Evolutionary conservation across 108 stramenopile species (phyloP), one percentile per base, ranked within the genome.

Genomic region (Skeletonema grethae): DNA sequence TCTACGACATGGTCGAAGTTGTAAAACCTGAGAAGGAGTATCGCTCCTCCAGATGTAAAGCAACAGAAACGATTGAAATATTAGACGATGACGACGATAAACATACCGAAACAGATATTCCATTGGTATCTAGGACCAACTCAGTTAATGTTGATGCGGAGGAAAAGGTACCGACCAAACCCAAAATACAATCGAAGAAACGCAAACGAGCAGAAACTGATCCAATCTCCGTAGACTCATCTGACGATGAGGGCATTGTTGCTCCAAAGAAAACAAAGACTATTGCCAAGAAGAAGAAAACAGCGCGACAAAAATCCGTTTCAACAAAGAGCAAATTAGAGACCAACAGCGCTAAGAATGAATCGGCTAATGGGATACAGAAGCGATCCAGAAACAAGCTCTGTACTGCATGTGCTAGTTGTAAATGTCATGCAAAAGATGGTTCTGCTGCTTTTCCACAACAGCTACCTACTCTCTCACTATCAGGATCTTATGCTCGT

Each of bases 401-500:
- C 2, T 79, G 78, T 61, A 57, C 62, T 56, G 67, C 71, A 10
- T 79, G 78, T 45, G 62, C 71, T 63, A 57, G 60, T 18, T 79
- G 78, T 56, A 61, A 72, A 28, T 66, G 71, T 13, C 15, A 77
- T 20, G 58, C 64, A 50, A 38, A 50, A 70, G 69, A 60, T 55
- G 69, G 77, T 3, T 55, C 65, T n/a, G 48, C 46, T 38, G 13
- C 59, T 46, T n/a, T 15, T 53, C 31, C 61, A 25, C 43, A n/a
- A 25, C 71, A 78, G 61, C 48, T 43, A 24, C 5, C 63, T 7
- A 10, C 69, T 57, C 53, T 69, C 16, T 28, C 48, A 28, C 46
- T 79, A 58, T 67, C 67, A 20, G 71, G 71, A 11, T 72, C 78
- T 31, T 65, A 69, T 43, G 78, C 78, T 56, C 65, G 67, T 3